Evolutionary conservation across 2,329 filamentous ascomycete genomes (phyloP).

Genomic region (Diaporthe vaccinii): DNA sequence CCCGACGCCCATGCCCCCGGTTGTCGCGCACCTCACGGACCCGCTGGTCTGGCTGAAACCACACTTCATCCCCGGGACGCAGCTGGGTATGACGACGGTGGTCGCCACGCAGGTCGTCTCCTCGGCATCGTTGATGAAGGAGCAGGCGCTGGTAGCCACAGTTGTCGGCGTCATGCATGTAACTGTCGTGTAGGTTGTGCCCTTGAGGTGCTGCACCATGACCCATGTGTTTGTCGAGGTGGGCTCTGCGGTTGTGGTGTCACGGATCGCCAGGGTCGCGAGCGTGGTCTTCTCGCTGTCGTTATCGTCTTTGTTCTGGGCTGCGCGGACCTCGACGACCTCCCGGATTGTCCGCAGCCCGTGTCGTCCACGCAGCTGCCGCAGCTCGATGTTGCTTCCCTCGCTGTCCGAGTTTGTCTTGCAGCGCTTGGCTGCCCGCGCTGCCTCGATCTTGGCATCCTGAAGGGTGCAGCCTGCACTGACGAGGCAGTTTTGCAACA

Average conservation of each 20-base stretch:
- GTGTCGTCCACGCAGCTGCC: neutral
- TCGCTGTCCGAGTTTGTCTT: neutral
- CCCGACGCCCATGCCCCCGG: conserved; percentile 56
- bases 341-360: neutral
- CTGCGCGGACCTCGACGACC: neutral
- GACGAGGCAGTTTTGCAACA: conserved; percentile 28
- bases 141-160: conserved; percentile 56
- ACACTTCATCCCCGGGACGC: conserved; percentile 61
- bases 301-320: conserved; percentile 40
- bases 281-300: conserved; percentile 34
- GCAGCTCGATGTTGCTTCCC: conserved; percentile 5
- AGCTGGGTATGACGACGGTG: conserved; percentile 52
- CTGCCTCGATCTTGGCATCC: conserved; percentile 18
- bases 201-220: conserved; percentile 43
- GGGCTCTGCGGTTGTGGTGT: conserved; percentile 38
- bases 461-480: conserved; percentile 27
- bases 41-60: conserved; percentile 54
- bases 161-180: conserved; percentile 55
- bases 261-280: conserved; percentile 1
- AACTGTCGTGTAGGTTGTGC: conserved; percentile 44
- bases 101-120: conserved; percentile 56
- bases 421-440: neutral
- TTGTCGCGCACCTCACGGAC: conserved; percentile 58
- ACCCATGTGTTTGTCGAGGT: conserved; percentile 36
- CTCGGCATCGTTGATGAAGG: conserved; percentile 50